phyloP scores from a whole-genome alignment of 108 stramenopile species.

The Cyclotella sp. region DNA sequence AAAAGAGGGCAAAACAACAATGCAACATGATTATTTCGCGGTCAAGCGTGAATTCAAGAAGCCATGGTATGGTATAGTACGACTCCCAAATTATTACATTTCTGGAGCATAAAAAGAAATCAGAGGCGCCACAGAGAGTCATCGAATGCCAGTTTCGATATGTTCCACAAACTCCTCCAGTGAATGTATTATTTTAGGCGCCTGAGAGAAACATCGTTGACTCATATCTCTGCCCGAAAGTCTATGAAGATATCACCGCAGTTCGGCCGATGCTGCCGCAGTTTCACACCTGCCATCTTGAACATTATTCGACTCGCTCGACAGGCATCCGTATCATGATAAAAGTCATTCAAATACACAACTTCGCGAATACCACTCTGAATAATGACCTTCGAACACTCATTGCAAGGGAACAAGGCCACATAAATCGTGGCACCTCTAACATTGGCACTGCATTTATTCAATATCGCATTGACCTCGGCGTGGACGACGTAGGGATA shows the following conservation, averaged over 20 bases:
- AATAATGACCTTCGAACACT: slow-evolving; percentile 97
- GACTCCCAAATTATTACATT: too few relatives aligned
- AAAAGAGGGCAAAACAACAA: too few relatives aligned
- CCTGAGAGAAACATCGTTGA: neutral
- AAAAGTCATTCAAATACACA: slow-evolving; percentile 93
- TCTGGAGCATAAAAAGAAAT: too few relatives aligned
- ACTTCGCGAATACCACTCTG: slow-evolving; percentile 96
- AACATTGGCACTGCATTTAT: slow-evolving; percentile 91
- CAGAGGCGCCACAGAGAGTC: too few relatives aligned
- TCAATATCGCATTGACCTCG: slow-evolving; percentile 98
- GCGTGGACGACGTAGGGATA: slow-evolving; percentile 99
- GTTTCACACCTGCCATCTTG: slow-evolving; percentile 82
- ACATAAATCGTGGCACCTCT: slow-evolving; percentile 91
- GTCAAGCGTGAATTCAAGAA: too few relatives aligned
- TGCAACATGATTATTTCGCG: too few relatives aligned
- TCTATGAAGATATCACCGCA: slow-evolving; percentile 33
- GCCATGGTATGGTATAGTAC: too few relatives aligned
- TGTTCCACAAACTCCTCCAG: too few relatives aligned
- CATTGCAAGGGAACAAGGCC: slow-evolving; percentile 96
- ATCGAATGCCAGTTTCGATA: too few relatives aligned
- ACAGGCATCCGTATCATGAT: slow-evolving; percentile 88
- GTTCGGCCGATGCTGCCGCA: slow-evolving; percentile 60
- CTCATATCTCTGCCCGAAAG: slow-evolving; percentile 2
- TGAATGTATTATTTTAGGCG: too few relatives aligned
- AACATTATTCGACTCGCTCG: slow-evolving; percentile 94